Evolutionary conservation across 75 land plant genomes (phyloP).

Genomic region (Ceratopteris richardii): DNA sequence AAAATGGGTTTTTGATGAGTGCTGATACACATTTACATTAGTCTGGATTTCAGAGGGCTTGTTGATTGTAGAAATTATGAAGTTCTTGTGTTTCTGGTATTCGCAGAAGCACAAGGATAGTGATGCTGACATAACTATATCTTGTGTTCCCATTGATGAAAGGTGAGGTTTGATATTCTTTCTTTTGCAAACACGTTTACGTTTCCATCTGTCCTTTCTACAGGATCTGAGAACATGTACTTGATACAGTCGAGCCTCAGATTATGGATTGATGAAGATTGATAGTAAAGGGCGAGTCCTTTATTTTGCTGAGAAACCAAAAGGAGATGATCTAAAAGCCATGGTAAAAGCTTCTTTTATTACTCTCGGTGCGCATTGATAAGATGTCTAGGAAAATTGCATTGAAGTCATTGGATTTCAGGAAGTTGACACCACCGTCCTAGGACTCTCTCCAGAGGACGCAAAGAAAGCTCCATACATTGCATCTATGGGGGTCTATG

Average conservation of each 20-base stretch:
- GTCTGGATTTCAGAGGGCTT: too few species aligned
- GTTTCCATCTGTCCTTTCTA: too few species aligned
- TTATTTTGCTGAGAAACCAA: constrained; percentile 85
- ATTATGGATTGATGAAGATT: constrained; percentile 92
- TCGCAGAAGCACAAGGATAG: constrained; percentile 73
- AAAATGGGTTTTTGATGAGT: not conserved
- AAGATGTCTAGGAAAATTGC: too few species aligned
- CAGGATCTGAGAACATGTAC: too few species aligned
- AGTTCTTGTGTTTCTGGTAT: not conserved
- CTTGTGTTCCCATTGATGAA: constrained; percentile 81
- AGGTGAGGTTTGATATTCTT: constrained; percentile 27
- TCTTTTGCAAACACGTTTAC: too few species aligned
- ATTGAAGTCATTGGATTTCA: constrained; percentile 7
- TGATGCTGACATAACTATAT: constrained; percentile 86
- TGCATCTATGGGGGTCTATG: constrained; percentile 97
- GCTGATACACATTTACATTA: too few species aligned
- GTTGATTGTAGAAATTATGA: too few species aligned
- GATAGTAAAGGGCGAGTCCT: constrained; percentile 67
- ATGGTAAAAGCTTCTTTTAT: constrained; percentile 49
- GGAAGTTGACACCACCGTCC: constrained; percentile 85
- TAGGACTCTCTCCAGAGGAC: constrained; percentile 75
- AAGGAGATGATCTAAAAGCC: constrained; percentile 63
- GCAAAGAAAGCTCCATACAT: constrained; percentile 82
- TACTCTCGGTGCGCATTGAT: not conserved
- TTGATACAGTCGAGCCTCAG: constrained; percentile 79